Evolutionary conservation across 352 stramenopile genomes (phyloP).

Genomic region (Phytophthora nicotianae): DNA sequence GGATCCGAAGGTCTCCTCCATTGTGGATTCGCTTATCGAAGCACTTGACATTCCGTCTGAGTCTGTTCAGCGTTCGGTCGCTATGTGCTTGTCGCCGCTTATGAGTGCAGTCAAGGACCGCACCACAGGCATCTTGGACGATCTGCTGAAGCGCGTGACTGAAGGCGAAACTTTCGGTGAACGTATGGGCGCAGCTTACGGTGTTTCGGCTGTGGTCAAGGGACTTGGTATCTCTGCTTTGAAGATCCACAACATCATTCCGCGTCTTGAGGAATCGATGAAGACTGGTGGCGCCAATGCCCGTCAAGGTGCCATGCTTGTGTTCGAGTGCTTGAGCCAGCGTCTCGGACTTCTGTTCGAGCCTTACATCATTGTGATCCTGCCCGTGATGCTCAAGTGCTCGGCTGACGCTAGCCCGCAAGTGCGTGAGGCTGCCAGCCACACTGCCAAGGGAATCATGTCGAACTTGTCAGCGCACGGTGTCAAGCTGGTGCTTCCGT

Average conservation of each 20-base stretch:
- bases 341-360: slow-evolving; percentile 98
- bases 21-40: slow-evolving; percentile 88
- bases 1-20: slow-evolving; percentile 89
- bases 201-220: slow-evolving; percentile 98
- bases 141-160: slow-evolving; percentile 75
- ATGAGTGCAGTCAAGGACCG: slow-evolving; percentile 83
- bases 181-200: slow-evolving; percentile 95
- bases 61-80: slow-evolving; percentile 92
- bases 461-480: slow-evolving; percentile 98
- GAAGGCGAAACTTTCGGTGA: slow-evolving; percentile 85
- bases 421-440: slow-evolving; percentile 95
- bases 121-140: slow-evolving; percentile 75
- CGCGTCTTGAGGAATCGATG: slow-evolving; percentile 86
- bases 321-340: slow-evolving; percentile 97
- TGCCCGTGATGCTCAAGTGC: slow-evolving; percentile 98
- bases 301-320: slow-evolving; percentile 95
- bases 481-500: slow-evolving; percentile 99
- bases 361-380: slow-evolving; percentile 97
- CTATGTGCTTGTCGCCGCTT: slow-evolving; percentile 90
- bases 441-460: slow-evolving; percentile 98
- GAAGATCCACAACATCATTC: slow-evolving; percentile 98
- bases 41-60: slow-evolving; percentile 92
- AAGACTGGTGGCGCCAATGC: slow-evolving; percentile 76
- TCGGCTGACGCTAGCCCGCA: slow-evolving; percentile 96
- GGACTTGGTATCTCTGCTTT: slow-evolving; percentile 98